phyloP scores from a whole-genome alignment of 169 alveolate genomes.

The Plasmodium adleri region DNA sequence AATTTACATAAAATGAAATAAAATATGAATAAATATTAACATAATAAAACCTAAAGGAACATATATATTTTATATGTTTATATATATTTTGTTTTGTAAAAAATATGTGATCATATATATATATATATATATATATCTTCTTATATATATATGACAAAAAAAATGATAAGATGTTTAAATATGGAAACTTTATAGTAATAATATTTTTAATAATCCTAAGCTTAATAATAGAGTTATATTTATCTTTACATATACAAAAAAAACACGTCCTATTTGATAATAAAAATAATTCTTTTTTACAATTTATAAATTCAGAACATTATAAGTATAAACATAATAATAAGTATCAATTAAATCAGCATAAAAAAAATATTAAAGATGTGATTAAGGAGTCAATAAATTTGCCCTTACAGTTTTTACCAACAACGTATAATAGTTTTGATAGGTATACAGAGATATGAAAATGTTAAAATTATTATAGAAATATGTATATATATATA shows the following conservation, averaged over 20 bases:
- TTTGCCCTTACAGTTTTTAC: constrained; percentile 30
- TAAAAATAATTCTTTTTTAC: background rate
- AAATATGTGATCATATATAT: too few relatives aligned
- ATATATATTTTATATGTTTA: too few relatives aligned
- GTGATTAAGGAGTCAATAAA: constrained; percentile 54
- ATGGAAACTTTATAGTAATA: background rate
- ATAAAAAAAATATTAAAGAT: constrained; percentile 40
- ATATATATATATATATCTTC: background rate
- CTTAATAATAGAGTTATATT: background rate
- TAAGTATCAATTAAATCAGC: constrained; percentile 4
- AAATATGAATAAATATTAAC: too few relatives aligned
- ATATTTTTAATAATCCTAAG: background rate
- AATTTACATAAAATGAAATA: too few relatives aligned
- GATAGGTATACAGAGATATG: constrained; percentile 18
- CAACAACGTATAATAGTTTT: constrained; percentile 58
- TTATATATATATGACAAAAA: background rate
- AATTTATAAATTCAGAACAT: constrained; percentile 1
- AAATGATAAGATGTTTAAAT: constrained; percentile 6
- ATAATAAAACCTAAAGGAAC: too few relatives aligned
- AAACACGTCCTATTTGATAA: background rate
- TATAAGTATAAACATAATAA: background rate
- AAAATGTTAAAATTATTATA: background rate
- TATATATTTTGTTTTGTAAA: too few relatives aligned
- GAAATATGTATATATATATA: constrained; percentile 4
- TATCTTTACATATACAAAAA: background rate